These are phyloP conservation scores for Penicillium longicatenatum DNA, from an alignment of 495 filamentous ascomycete species.

Conservation along the genomic window DNA sequence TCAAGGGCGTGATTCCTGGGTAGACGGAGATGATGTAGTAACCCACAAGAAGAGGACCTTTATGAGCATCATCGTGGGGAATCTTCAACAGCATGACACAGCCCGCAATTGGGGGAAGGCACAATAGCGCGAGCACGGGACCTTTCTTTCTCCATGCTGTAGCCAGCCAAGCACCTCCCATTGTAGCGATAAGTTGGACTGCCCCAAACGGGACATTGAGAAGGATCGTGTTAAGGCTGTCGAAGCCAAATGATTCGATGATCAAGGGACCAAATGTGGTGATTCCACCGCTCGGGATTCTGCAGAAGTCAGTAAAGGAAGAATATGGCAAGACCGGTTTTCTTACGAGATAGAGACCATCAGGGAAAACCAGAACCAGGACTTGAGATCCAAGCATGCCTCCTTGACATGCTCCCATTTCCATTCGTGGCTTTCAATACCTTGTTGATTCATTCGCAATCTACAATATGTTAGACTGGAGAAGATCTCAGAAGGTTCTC, in stretches of 20 bases:
- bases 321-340: background rate
- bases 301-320: slow-evolving; percentile 32
- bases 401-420: slow-evolving; percentile 66
- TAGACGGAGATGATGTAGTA: slow-evolving; percentile 64
- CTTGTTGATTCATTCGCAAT: slow-evolving; percentile 66
- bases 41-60: slow-evolving; percentile 54
- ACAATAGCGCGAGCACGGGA: slow-evolving; percentile 55
- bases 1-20: slow-evolving; percentile 60
- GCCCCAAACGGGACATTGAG: slow-evolving; percentile 68
- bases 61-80: slow-evolving; percentile 43
- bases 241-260: slow-evolving; percentile 61
- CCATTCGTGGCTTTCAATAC: slow-evolving; percentile 58
- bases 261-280: slow-evolving; percentile 67
- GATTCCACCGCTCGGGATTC: slow-evolving; percentile 63
- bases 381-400: slow-evolving; percentile 63
- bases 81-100: slow-evolving; percentile 56
- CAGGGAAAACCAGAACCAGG: slow-evolving; percentile 66
- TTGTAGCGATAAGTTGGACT: slow-evolving; percentile 58
- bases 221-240: slow-evolving; percentile 60
- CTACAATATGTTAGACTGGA: slow-evolving; percentile 21
- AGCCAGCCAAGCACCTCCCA: slow-evolving; percentile 59
- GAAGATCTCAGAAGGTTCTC: background rate
- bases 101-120: slow-evolving; percentile 58
- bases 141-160: slow-evolving; percentile 57
- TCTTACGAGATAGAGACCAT: slow-evolving; percentile 53